Evolutionary conservation across 768 basidiomycete genomes (phyloP), one percentile per base, ranked within the genome.

Genomic region (Pulveroboletus sp.): DNA sequence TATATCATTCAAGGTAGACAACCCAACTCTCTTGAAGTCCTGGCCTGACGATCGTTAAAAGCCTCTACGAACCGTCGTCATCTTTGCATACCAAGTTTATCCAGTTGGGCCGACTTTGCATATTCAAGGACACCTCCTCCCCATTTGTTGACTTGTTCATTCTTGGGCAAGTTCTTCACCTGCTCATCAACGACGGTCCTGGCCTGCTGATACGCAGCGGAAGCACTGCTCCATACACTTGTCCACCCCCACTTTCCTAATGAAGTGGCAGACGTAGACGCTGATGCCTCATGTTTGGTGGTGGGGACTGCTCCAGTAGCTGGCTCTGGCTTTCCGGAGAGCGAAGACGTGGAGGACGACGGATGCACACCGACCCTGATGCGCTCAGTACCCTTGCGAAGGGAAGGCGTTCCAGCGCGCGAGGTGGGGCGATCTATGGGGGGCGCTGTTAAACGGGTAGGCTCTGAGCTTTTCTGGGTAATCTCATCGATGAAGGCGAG

Each of bases 401-500:
- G 69, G 27, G 73, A 81, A 4, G 87, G 87, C 4, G 86, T 88
- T 32, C 83, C 80, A 31, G 84, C 78, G 41, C 86, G 79, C 46
- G 84, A 83, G 46, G 73, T 59, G 13, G 79, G 79, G 14, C 81
- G 73, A 43, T 83, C 81, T 49, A 79, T 70, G 57, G 79, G 75
- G 27, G 75, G 64, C 24, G 78, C 70, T 14, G 83, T 69, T 5
- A 79, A 61, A 26, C 85, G 82, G 17, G 84, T 81, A 11, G 88
- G 85, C 56, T 88, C 89, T 6, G 85, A 77, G 68, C 84, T 87
- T 71, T 92, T 94, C 79, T 90, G 89, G 0, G 89, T 93, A 56
- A 95, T 91, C 70, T 96, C 91, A 66, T 96, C 90, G 37, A 96
- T 81, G 74, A 94, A 95, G 14, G 92, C 93, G 26, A 94, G 81